Conservation (phyloP, 2,329 filamentous ascomycete species). For the Colletotrichum agaves region DNA sequence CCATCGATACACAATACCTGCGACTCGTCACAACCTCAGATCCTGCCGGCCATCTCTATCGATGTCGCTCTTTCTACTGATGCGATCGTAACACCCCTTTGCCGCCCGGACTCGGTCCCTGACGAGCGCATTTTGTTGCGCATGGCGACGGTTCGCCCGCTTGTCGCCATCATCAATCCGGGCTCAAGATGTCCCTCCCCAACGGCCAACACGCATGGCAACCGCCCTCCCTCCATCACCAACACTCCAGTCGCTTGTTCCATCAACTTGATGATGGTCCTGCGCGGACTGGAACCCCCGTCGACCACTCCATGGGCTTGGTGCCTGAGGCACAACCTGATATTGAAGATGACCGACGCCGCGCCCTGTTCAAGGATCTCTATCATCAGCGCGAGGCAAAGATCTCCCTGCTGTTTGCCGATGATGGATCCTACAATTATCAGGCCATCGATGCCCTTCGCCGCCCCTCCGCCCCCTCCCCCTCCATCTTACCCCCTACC, state of each 20-base stretch:
- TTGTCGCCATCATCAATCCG: constrained; percentile 60
- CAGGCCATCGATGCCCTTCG: constrained; percentile 65
- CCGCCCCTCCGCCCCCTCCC: constrained; percentile 52
- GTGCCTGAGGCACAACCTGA: constrained; percentile 71
- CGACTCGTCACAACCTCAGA: constrained; percentile 55
- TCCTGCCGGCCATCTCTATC: constrained; percentile 58
- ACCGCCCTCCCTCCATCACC: constrained; percentile 63
- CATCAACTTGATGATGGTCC: constrained; percentile 71
- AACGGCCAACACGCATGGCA: constrained; percentile 75
- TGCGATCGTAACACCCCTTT: constrained; percentile 60
- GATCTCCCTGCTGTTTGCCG: constrained; percentile 78
- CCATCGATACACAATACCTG: constrained; percentile 62
- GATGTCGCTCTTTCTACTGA: constrained; percentile 61
- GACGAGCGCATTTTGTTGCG: constrained; percentile 63
- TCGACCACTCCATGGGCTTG: constrained; percentile 60
- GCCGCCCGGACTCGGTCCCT: constrained; percentile 59
- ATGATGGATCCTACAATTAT: constrained; percentile 64
- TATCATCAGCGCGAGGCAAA: constrained; percentile 82
- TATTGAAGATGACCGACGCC: constrained; percentile 76
- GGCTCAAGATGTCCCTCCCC: constrained; percentile 72
- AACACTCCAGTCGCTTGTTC: constrained; percentile 60
- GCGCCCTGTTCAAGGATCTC: constrained; percentile 79
- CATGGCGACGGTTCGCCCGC: constrained; percentile 65
- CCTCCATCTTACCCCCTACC: constrained; percentile 61
- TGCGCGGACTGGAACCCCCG: constrained; percentile 61